Conservation (phyloP, 2,329 filamentous ascomycete species). For the Penicillium sp. region DNA sequence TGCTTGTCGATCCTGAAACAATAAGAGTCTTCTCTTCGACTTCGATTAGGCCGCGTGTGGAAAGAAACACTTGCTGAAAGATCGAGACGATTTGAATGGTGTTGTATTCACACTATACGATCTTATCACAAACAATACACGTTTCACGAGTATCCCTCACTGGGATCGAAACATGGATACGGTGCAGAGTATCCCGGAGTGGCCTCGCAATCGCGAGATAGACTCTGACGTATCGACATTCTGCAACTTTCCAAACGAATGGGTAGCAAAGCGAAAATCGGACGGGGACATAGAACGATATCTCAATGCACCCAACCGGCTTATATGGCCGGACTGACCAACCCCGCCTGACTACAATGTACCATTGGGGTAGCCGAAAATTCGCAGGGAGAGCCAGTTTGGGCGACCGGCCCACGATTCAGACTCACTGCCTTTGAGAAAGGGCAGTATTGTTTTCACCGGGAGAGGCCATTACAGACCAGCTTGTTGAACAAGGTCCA, state of each 20-base stretch:
- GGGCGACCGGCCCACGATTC: conserved; percentile 11
- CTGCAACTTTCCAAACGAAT: conserved; percentile 21
- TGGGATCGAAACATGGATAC: conserved; percentile 27
- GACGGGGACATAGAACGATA: conserved; percentile 17
- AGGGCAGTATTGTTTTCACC: conserved; percentile 22
- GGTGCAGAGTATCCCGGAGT: conserved; percentile 16
- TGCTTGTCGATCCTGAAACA: conserved; percentile 28
- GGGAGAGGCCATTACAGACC: conserved; percentile 20
- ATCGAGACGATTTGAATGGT: conserved; percentile 26
- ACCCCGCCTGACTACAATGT: conserved; percentile 18
- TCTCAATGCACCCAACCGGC: conserved; percentile 19
- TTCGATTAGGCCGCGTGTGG: conserved; percentile 25
- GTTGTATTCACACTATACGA: conserved; percentile 31
- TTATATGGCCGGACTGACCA: conserved; percentile 20
- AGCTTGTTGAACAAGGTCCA: conserved; percentile 6
- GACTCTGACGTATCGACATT: conserved; percentile 21
- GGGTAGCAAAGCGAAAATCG: conserved; percentile 14
- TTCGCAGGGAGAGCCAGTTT: conserved; percentile 12
- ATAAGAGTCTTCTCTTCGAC: conserved; percentile 27
- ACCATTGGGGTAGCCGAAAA: conserved; percentile 15
- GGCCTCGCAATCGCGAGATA: conserved; percentile 16
- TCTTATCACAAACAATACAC: conserved; percentile 29
- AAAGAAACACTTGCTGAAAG: conserved; percentile 10
- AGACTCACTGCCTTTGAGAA: conserved; percentile 15
- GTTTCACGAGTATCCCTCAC: conserved; percentile 25